A percentile compares a stretch with the other conserved stretches of the same genome.
Evolutionary conservation across 106 monocot genomes (phyloP).

Genomic region (Ottelia alismoides): DNA sequence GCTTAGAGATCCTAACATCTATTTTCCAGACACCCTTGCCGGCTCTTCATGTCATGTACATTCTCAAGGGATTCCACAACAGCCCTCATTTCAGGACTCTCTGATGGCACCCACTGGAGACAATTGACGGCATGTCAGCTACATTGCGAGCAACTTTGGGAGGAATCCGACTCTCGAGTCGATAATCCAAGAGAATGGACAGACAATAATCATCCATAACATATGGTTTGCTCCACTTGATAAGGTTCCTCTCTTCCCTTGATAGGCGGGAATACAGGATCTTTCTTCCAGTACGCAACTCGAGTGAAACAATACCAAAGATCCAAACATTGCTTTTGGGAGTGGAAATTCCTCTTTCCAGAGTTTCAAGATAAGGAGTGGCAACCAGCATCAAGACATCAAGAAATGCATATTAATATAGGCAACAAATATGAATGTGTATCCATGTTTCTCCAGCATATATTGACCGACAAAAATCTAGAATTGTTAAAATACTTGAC

Average conservation of each 20-base stretch:
- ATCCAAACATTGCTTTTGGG: constrained; percentile 76
- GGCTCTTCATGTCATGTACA: constrained; percentile 62
- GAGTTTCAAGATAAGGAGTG: constrained; percentile 39
- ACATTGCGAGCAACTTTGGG: constrained; percentile 48
- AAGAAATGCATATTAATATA: too few relatives aligned
- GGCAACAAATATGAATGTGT: too few relatives aligned
- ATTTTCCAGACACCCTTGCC: too few relatives aligned
- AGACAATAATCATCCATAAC: constrained; percentile 64
- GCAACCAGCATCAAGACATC: constrained; percentile 4
- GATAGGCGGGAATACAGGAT: constrained; percentile 30
- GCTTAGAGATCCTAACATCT: too few relatives aligned
- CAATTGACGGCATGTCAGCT: constrained; percentile 44
- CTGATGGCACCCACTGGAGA: constrained; percentile 53
- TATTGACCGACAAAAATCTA: too few relatives aligned
- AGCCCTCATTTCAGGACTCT: constrained; percentile 57
- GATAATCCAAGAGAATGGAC: constrained; percentile 62
- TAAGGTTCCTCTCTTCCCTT: constrained; percentile 62
- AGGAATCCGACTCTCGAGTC: constrained; percentile 55
- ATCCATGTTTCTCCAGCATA: too few relatives aligned
- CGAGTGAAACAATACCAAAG: constrained; percentile 64
- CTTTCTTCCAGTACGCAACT: constrained; percentile 57
- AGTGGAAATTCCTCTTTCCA: constrained; percentile 48
- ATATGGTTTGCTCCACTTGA: constrained; percentile 57
- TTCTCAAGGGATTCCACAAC: constrained; percentile 33
- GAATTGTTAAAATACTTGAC: too few relatives aligned